Base-by-base conservation (phyloP, 768 basidiomycete genomes). In the Agaricus sinodeliciosus region DNA sequence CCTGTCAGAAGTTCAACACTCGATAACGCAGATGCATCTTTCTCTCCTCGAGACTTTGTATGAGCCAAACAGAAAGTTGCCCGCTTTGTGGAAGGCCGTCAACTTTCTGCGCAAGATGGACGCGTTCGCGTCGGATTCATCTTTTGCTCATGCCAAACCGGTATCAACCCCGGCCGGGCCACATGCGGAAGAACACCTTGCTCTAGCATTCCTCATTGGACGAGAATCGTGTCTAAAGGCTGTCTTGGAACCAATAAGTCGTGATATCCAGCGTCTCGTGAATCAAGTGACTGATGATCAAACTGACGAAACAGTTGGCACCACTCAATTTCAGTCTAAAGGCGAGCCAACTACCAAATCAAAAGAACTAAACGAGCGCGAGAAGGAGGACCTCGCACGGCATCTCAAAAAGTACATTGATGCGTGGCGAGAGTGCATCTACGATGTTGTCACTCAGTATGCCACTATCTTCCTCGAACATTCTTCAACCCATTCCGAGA, bases 371-470 rank as follows among this genome's bases (percentile, higher is more conserved):
- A 78, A 79, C 40, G 82, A 85, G 46, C 69, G 78, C 48, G 81
- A 85, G 55, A 78, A 77, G 52, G 84, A 85, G 54, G 89, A 90
- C 53, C 74, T 89, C 41, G 80, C 85, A 34, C 72, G 85, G 34
- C 93, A 85, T 68, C 72, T 95, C 57, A 85, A 90, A 61, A 85
- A 82, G 63, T 94, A 92, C 67, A 82, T 95, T 58, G 94, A 95
- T 62, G 68, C 84, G 9, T 96, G 94, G 85, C 75, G 94, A 48
- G 94, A 97, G 69, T 85, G 89, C 43, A 87, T 92, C 18, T 89
- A 94, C 69, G 93, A 97, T 66, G 81, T 94, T 66, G 78, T 95
- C 59, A 88, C 88, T 13, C 93, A 95, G 63, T 96, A 84, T 61
- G 78, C 85, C 2, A 84, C 91, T 36, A 93, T 96, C 57, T 95